These are phyloP conservation scores for Penicillium flavigenum DNA, from an alignment of 495 filamentous ascomycete species.

Conservation along the genomic window DNA sequence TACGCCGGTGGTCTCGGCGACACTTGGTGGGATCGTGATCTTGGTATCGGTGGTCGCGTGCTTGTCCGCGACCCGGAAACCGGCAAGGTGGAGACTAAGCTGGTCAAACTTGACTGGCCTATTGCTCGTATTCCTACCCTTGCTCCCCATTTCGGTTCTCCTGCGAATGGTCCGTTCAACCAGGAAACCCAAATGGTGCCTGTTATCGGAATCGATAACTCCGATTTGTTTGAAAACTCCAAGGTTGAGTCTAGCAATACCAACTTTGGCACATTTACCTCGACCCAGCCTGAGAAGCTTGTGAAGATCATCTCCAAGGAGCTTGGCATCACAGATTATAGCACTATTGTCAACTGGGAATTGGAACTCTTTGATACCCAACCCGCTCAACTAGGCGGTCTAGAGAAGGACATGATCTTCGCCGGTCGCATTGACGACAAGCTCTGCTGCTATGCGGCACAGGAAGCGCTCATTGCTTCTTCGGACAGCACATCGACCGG, in stretches of 20 bases:
- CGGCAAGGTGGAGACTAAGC: conserved; percentile 76
- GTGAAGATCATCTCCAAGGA: conserved; percentile 78
- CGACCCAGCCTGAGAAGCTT: conserved; percentile 79
- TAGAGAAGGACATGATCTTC: conserved; percentile 94
- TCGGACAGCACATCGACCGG: conserved; percentile 50
- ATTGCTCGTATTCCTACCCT: conserved; percentile 91
- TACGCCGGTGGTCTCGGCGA: conserved; percentile 83
- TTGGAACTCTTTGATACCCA: conserved; percentile 94
- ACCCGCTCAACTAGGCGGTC: conserved; percentile 76
- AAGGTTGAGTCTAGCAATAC: conserved; percentile 32
- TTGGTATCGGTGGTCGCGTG: conserved; percentile 85
- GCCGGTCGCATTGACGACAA: conserved; percentile 96
- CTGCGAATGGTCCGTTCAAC: conserved; percentile 76
- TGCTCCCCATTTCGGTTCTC: conserved; percentile 87
- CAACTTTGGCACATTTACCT: conserved; percentile 60
- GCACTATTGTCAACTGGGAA: conserved; percentile 89
- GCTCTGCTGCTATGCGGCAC: conserved; percentile 89
- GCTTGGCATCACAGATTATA: conserved; percentile 65
- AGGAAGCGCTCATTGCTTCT: conserved; percentile 77
- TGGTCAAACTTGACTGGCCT: conserved; percentile 91
- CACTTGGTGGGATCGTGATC: conserved; percentile 95
- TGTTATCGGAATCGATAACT: conserved; percentile 84
- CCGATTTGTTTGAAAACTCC: conserved; percentile 47
- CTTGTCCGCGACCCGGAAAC: conserved; percentile 68
- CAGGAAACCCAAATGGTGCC: conserved; percentile 92